Conservation (phyloP, 345 rosid species). For the Eucalyptus erythrocorys region DNA sequence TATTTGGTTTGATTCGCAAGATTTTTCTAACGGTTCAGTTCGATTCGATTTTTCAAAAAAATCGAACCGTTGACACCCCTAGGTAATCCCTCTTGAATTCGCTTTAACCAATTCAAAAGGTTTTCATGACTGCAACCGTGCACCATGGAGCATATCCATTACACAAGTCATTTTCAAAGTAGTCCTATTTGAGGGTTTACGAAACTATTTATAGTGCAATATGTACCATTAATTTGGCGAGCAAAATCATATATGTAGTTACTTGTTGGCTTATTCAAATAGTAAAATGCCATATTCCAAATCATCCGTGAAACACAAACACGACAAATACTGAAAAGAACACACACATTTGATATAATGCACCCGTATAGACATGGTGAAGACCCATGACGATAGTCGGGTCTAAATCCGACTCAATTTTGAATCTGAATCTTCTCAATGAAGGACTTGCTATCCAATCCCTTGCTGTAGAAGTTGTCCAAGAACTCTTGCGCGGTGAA, state of each 20-base stretch:
- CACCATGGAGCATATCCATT: background rate
- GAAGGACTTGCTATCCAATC: conserved; percentile 13
- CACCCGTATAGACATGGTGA: background rate
- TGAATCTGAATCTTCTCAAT: background rate
- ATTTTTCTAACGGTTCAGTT: no score
- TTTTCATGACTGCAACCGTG: background rate
- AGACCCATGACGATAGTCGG: background rate
- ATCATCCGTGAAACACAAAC: background rate
- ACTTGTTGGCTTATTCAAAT: background rate
- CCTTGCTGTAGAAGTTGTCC: conserved; percentile 5
- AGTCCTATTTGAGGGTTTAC: background rate
- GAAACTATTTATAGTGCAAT: background rate
- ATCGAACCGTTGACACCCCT: no score
- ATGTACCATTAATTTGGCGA: background rate
- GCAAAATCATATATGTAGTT: background rate
- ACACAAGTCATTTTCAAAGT: background rate
- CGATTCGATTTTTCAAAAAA: no score
- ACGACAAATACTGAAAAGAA: background rate
- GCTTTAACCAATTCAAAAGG: background rate
- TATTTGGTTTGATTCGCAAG: no score
- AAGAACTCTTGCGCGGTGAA: conserved; percentile 3
- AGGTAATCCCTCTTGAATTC: no score
- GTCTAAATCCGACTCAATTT: background rate
- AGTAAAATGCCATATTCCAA: background rate
- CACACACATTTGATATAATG: background rate